phyloP scores from a whole-genome alignment of 495 filamentous ascomycete species.

The Penicillium atrosanguineum region DNA sequence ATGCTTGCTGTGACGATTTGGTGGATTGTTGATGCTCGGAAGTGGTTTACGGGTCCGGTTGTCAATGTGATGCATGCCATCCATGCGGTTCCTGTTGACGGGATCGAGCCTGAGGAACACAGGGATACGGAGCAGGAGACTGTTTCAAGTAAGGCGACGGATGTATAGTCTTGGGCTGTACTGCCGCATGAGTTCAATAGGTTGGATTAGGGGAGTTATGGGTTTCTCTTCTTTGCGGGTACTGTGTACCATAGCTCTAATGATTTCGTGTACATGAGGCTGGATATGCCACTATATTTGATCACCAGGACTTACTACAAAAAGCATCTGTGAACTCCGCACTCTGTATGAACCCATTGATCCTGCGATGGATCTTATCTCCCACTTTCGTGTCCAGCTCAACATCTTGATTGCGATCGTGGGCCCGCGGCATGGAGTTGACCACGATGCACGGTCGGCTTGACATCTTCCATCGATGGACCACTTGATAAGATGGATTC shows the following conservation, averaged over 20 bases:
- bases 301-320: background rate
- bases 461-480: background rate
- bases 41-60: conserved; percentile 78
- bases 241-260: conserved; percentile 2
- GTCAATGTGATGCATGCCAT: conserved; percentile 50
- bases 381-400: background rate
- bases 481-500: background rate
- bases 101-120: conserved; percentile 18
- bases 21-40: conserved; percentile 68
- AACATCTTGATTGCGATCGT: background rate
- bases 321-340: background rate
- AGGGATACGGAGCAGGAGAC: conserved; percentile 20
- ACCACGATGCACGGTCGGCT: background rate
- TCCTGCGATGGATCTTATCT: background rate
- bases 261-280: background rate
- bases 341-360: too few species aligned
- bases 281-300: background rate
- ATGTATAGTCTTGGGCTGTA: background rate
- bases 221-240: background rate
- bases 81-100: conserved; percentile 24
- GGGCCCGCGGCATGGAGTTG: background rate
- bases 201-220: background rate
- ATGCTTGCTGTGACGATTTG: conserved; percentile 63
- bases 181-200: background rate
- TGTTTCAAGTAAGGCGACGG: conserved; percentile 68